Evolutionary conservation across 108 stramenopile genomes (phyloP).

Genomic region (Aureococcus anophagefferens): DNA sequence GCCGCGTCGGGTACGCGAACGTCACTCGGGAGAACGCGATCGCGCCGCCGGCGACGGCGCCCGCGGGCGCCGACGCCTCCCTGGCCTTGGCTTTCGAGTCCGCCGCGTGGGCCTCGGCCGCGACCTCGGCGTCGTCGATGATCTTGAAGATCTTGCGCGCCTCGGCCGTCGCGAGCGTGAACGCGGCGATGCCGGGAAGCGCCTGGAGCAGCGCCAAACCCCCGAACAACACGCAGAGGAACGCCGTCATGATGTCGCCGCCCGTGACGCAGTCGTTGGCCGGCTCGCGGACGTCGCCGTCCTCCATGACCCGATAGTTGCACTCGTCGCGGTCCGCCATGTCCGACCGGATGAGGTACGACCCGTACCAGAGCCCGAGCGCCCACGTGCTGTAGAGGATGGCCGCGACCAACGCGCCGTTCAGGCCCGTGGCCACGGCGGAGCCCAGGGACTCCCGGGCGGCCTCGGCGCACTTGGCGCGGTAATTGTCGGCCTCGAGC

Average conservation of each 20-base stretch:
- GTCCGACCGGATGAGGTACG: background rate
- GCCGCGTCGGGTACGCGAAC: constrained; percentile 23
- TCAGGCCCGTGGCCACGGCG: background rate
- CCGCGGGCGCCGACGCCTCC: background rate
- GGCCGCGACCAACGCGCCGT: background rate
- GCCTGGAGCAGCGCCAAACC: constrained; percentile 12
- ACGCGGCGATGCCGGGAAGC: background rate
- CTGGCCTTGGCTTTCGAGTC: background rate
- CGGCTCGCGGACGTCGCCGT: background rate
- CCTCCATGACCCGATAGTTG: background rate
- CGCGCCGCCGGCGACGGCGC: constrained; percentile 21
- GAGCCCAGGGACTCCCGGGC: background rate
- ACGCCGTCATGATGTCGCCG: constrained; percentile 15
- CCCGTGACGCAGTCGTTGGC: background rate
- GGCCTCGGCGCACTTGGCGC: background rate
- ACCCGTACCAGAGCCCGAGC: background rate
- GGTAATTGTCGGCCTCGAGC: constrained; percentile 16
- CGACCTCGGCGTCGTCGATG: background rate
- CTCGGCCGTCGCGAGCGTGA: background rate
- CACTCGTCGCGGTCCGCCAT: background rate
- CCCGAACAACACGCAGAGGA: constrained; percentile 22
- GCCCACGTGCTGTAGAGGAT: background rate
- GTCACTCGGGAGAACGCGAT: constrained; percentile 22
- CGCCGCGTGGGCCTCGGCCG: background rate
- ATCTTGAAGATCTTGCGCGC: background rate